These are phyloP conservation scores for Rhynchospora breviuscula DNA, from an alignment of 176 grass and related monocot species.

Conservation along the genomic window DNA sequence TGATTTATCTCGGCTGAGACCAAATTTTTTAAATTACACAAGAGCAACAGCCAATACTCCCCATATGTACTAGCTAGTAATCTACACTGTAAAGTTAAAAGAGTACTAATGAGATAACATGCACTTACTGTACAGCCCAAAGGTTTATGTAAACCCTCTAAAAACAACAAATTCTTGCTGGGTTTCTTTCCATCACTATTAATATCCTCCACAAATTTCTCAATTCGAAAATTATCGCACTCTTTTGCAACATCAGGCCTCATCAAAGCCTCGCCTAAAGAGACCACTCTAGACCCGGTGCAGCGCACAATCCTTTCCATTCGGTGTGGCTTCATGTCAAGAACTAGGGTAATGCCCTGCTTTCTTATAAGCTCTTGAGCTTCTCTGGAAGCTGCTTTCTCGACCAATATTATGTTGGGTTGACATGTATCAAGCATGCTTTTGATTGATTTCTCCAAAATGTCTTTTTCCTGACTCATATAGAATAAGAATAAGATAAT, in stretches of 20 bases:
- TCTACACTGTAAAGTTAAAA: background rate
- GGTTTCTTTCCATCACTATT: conserved; percentile 47
- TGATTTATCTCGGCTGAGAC: background rate
- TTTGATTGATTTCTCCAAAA: conserved; percentile 59
- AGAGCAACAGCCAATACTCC: background rate
- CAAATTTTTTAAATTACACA: background rate
- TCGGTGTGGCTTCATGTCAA: conserved; percentile 76
- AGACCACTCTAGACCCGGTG: conserved; percentile 69
- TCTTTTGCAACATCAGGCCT: conserved; percentile 43
- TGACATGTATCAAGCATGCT: conserved; percentile 44
- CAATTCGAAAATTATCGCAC: conserved; percentile 70
- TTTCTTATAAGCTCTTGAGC: conserved; percentile 68
- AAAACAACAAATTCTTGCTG: conserved; percentile 81
- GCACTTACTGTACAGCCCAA: conserved; percentile 78
- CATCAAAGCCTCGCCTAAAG: conserved; percentile 47
- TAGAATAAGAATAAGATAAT: conserved; percentile 13
- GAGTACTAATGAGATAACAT: conserved; percentile 6
- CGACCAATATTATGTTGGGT: conserved; percentile 78
- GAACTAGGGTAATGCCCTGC: conserved; percentile 64
- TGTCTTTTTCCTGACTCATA: conserved; percentile 62
- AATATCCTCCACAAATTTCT: conserved; percentile 77
- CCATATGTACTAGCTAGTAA: background rate
- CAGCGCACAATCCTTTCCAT: conserved; percentile 81
- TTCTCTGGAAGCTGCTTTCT: conserved; percentile 78
- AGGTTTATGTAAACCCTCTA: conserved; percentile 87